A percentile compares a stretch with the other conserved stretches of the same genome.
These are phyloP conservation scores for Biscogniauxia marginata DNA, from an alignment of 2,329 filamentous ascomycete species.

Conservation along the genomic window DNA sequence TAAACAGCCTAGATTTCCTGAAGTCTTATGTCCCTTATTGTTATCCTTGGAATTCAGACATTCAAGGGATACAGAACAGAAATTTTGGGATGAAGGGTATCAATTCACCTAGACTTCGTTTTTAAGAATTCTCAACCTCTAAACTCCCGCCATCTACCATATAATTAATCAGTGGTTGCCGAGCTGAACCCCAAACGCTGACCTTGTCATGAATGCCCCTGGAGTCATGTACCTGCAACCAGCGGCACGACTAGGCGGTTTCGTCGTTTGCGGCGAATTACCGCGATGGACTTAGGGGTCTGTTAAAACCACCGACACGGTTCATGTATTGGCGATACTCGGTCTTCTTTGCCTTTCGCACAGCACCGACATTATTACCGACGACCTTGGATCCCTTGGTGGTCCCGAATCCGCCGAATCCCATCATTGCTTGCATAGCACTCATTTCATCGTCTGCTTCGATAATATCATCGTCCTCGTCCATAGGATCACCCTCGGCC, in stretches of 20 bases:
- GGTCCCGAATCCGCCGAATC: slow-evolving; percentile 79
- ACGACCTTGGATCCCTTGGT: slow-evolving; percentile 88
- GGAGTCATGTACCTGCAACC: neutral
- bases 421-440: slow-evolving; percentile 83
- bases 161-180: neutral
- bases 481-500: slow-evolving; percentile 26
- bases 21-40: neutral
- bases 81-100: neutral
- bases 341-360: slow-evolving; percentile 90
- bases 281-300: slow-evolving; percentile 63
- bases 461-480: slow-evolving; percentile 43
- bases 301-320: slow-evolving; percentile 76
- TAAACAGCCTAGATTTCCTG: neutral
- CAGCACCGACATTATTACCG: slow-evolving; percentile 80
- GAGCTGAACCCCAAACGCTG: neutral
- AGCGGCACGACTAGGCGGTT: neutral
- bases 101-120: neutral
- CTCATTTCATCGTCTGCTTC: slow-evolving; percentile 67
- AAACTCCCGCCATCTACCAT: neutral
- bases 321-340: slow-evolving; percentile 98
- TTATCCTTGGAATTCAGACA: neutral
- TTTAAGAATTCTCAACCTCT: neutral
- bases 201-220: neutral
- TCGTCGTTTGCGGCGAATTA: slow-evolving; percentile 1
- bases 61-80: neutral